phyloP scores from a whole-genome alignment of 2,329 filamentous ascomycete genomes.

The Ophiocordyceps camponoti-saundersi region DNA sequence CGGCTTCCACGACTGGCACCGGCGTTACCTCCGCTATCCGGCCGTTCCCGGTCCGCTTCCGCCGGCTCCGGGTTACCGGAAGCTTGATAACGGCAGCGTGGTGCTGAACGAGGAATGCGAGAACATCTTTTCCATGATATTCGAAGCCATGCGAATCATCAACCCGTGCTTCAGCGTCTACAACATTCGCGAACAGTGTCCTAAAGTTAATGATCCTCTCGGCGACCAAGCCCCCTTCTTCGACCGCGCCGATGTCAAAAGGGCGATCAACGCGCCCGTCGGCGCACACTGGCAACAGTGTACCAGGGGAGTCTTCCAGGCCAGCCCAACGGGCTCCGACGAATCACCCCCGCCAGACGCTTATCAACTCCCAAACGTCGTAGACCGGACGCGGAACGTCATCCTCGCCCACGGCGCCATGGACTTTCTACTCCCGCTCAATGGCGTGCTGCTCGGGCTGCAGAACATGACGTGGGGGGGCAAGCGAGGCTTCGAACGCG shows the following conservation, averaged over 20 bases:
- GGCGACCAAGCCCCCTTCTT: constrained; percentile 62
- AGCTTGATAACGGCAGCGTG: constrained; percentile 11
- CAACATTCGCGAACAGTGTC: constrained; percentile 55
- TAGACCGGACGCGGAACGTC: constrained; percentile 56
- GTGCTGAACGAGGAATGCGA: constrained; percentile 30
- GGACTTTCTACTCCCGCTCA: constrained; percentile 50
- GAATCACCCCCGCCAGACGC: constrained; percentile 27
- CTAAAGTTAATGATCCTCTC: constrained; percentile 50
- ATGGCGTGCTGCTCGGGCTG: constrained; percentile 54
- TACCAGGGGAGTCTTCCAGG: constrained; percentile 2
- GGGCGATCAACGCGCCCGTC: constrained; percentile 45
- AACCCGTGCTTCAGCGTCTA: constrained; percentile 77
- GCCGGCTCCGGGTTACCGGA: constrained; percentile 23
- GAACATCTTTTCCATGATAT: constrained; percentile 37
- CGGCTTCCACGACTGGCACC: constrained; percentile 42
- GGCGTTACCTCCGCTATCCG: constrained; percentile 51
- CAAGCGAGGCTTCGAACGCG: constrained; percentile 46
- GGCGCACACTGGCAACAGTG: constrained; percentile 7
- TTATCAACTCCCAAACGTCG: constrained; percentile 48
- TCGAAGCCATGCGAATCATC: constrained; percentile 29
- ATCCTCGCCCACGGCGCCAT: constrained; percentile 57
- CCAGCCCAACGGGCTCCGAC: constrained; percentile 6
- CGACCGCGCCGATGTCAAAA: constrained; percentile 51
- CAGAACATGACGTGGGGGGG: constrained; percentile 75
- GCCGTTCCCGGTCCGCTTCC: constrained; percentile 41